A percentile compares a stretch with the other conserved stretches of the same genome.
Evolutionary conservation across 495 filamentous ascomycete genomes (phyloP).

Genomic region (Neurospora tetraspora): DNA sequence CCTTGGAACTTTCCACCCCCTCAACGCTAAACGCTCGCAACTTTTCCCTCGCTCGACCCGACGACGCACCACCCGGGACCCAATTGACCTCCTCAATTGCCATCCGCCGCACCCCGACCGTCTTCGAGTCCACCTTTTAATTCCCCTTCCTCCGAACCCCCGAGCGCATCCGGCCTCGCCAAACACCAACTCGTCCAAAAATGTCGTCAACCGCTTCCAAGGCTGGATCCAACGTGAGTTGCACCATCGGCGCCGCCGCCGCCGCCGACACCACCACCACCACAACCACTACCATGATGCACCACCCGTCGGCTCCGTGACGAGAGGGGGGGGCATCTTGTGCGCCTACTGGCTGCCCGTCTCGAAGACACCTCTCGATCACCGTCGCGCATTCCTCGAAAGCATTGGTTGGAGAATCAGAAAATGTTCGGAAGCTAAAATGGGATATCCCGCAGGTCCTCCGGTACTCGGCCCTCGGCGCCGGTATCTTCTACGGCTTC

Average conservation of each 20-base stretch:
- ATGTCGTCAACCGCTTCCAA: conserved; percentile 39
- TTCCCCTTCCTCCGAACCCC: conserved; percentile 4
- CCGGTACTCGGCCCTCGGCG: conserved; percentile 80
- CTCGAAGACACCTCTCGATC: not conserved
- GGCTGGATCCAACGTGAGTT: conserved; percentile 54
- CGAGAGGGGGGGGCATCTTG: not conserved
- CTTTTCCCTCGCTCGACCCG: conserved; percentile 6
- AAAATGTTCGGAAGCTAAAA: not conserved
- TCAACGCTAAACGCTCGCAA: not conserved
- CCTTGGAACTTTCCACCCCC: conserved; percentile 1
- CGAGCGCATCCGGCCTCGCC: conserved; percentile 1
- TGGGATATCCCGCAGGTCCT: conserved; percentile 56
- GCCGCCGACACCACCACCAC: not conserved
- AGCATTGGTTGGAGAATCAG: conserved; percentile 1
- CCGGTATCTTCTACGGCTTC: conserved; percentile 86
- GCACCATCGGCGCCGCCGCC: conserved; percentile 1
- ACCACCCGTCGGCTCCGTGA: not conserved
- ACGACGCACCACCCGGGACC: conserved; percentile 16
- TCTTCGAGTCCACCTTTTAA: conserved; percentile 2
- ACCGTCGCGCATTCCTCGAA: conserved; percentile 1
- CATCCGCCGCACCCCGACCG: not conserved
- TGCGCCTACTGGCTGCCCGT: not conserved
- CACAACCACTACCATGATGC: not conserved
- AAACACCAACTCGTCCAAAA: conserved; percentile 7
- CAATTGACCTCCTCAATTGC: conserved; percentile 21